A percentile compares a stretch with the other conserved stretches of the same genome.
Conservation (phyloP, 305 asterid genomes). For the Fraxinus ornus region DNA sequence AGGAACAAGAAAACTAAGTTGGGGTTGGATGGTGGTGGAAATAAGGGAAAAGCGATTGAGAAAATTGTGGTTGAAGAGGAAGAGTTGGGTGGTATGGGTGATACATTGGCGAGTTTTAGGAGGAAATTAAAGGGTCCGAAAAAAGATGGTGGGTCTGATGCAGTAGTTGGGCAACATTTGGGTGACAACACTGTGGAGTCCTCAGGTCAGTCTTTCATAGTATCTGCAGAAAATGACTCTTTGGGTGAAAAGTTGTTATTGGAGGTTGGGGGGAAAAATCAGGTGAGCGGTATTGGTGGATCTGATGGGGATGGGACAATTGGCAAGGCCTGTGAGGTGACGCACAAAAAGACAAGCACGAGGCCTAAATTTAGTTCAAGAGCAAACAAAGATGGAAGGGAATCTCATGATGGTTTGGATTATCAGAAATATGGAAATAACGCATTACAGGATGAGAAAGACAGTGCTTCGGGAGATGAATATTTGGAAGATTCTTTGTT, state of each 20-base stretch:
- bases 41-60: constrained; percentile 37
- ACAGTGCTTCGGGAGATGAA: constrained; percentile 39
- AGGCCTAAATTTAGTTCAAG: constrained; percentile 38
- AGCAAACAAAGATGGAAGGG: constrained; percentile 26
- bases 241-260: constrained; percentile 30
- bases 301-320: constrained; percentile 34
- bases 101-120: constrained; percentile 84
- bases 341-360: constrained; percentile 41
- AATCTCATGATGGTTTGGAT: constrained; percentile 30
- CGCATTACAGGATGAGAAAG: constrained; percentile 32
- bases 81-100: constrained; percentile 80
- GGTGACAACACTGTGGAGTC: constrained; percentile 30
- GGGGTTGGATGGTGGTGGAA: constrained; percentile 43
- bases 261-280: constrained; percentile 33
- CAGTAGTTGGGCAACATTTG: constrained; percentile 30
- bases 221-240: constrained; percentile 27
- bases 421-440: constrained; percentile 25
- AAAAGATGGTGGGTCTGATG: constrained; percentile 47
- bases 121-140: constrained; percentile 83
- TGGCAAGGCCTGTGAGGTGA: constrained; percentile 33
- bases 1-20: constrained; percentile 57
- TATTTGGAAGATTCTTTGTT: constrained; percentile 69
- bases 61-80: constrained; percentile 44
- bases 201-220: constrained; percentile 32
- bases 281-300: constrained; percentile 34